Evolutionary conservation across 805 yeast species (phyloP), one percentile per base, ranked within the genome.

Genomic region (Pichia paraexigua): DNA sequence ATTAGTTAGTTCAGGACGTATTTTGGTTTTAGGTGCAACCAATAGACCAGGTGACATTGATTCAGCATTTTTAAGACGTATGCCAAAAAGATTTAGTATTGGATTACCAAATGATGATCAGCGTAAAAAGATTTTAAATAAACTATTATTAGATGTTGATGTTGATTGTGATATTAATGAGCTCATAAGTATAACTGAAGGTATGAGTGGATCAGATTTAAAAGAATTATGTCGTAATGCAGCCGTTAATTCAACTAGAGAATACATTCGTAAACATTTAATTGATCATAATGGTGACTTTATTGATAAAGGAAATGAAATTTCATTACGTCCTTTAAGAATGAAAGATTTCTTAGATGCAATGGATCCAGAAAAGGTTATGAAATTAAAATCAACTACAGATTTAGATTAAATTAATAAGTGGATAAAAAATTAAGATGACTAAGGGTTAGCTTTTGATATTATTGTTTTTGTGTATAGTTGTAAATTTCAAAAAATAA

Each of bases 171-270:
- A 85, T 55, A 61, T 85, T 46, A 76, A 79, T 11, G 65, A 69
- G 3, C 71, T 94, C 18, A 91, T 86, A 13, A 61, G 64, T 11
- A 66, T 75, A 45, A 87, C 97, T 0, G 78, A 75, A 12, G 96
- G 94, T 1, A 72, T 80, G 63, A 86, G 95, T 57, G 99, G 99
- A 2, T 86, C 96, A 2, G 99, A 92, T 61, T 74, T 94, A 63
- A 84, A 87, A 61, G 99, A 94, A 63, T 70, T 87, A 46, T 89
- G 97, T 63, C 79, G 99, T 51, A 95, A 88, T 61, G 99, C 99
- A 0, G 97, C 96, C 1, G 78, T 91, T 73, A 77, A 77, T 58
- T 87, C 97, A 0, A 90, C 92, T 62, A 76, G 96, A 59, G 97
- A 94, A 66, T 88, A 79, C 64, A 87, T 92, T 52, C 58, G 68